Evolutionary conservation across 2,329 filamentous ascomycete species (phyloP).

Genomic region (Tolypocladium guangdongense): DNA sequence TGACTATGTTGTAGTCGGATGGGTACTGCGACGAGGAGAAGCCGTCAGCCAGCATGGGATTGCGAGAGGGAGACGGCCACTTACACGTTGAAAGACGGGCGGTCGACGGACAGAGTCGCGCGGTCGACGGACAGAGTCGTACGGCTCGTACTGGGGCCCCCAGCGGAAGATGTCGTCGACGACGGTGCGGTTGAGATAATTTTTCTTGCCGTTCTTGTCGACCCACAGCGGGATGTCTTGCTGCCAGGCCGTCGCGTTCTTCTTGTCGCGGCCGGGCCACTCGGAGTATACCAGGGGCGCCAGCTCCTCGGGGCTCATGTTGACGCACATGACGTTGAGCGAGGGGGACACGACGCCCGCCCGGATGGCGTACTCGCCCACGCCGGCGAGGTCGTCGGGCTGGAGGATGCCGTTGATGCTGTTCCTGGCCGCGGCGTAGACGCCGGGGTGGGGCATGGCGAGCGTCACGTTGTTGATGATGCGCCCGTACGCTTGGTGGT

Average conservation of each 20-base stretch:
- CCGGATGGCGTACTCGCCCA: conserved; percentile 56
- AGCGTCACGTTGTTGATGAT: conserved; percentile 67
- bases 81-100: conserved; percentile 39
- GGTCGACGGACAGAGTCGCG: conserved; percentile 39
- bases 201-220: conserved; percentile 10
- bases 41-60: background rate
- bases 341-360: conserved; percentile 61
- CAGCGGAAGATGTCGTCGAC: conserved; percentile 64
- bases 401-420: conserved; percentile 57
- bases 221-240: conserved; percentile 22
- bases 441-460: conserved; percentile 62
- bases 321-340: conserved; percentile 63
- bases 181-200: conserved; percentile 43
- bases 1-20: conserved; percentile 52
- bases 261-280: conserved; percentile 39
- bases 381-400: conserved; percentile 50
- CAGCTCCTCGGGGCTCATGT: conserved; percentile 49
- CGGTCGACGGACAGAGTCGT: conserved; percentile 30
- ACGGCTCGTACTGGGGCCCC: conserved; percentile 40
- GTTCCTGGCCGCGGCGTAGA: conserved; percentile 54
- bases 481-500: conserved; percentile 38
- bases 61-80: conserved; percentile 14
- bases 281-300: conserved; percentile 50
- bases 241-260: conserved; percentile 21
- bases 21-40: conserved; percentile 32